phyloP scores from a whole-genome alignment of 2,329 filamentous ascomycete genomes.

The Aureobasidium mangrovei region DNA sequence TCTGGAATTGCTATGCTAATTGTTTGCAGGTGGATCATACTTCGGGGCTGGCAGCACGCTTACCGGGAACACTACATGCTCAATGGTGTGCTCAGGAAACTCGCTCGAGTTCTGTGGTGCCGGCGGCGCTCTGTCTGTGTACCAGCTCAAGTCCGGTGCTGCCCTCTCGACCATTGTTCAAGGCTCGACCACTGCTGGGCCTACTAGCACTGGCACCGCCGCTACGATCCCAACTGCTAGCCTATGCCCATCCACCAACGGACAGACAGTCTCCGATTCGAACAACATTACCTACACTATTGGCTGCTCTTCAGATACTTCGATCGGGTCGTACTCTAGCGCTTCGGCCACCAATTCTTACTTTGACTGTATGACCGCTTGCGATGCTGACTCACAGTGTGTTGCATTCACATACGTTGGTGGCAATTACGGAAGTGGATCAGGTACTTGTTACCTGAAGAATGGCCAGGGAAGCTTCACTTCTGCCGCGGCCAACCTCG shows the following conservation, averaged over 20 bases:
- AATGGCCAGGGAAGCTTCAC: conserved; percentile 7
- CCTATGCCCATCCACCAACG: conserved; percentile 16
- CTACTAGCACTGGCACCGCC: conserved; percentile 1
- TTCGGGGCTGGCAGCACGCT: conserved; percentile 17
- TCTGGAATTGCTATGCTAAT: conserved; percentile 14
- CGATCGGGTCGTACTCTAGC: conserved; percentile 8
- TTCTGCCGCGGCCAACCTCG: conserved; percentile 11
- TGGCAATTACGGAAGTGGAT: conserved; percentile 15
- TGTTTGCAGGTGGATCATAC: conserved; percentile 17
- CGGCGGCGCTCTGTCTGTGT: conserved; percentile 22
- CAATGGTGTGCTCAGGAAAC: conserved; percentile 23
- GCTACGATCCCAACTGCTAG: conserved; percentile 16
- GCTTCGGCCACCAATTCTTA: conserved; percentile 12
- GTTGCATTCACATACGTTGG: conserved; percentile 16
- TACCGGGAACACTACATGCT: conserved; percentile 20
- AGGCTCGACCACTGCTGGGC: conserved; percentile 8
- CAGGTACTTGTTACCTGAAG: conserved; percentile 21
- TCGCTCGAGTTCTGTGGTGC: conserved; percentile 24
- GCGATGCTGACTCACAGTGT: conserved; percentile 12
- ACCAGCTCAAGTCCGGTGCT: conserved; percentile 16
- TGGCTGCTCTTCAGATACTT: conserved; percentile 8
- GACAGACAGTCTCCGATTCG: conserved; percentile 8
- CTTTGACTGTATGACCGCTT: conserved; percentile 14
- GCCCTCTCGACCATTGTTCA: conserved; percentile 15
- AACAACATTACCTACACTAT: conserved; percentile 12